Conservation (phyloP, 768 basidiomycete species). For the Tricholoma terreum region DNA sequence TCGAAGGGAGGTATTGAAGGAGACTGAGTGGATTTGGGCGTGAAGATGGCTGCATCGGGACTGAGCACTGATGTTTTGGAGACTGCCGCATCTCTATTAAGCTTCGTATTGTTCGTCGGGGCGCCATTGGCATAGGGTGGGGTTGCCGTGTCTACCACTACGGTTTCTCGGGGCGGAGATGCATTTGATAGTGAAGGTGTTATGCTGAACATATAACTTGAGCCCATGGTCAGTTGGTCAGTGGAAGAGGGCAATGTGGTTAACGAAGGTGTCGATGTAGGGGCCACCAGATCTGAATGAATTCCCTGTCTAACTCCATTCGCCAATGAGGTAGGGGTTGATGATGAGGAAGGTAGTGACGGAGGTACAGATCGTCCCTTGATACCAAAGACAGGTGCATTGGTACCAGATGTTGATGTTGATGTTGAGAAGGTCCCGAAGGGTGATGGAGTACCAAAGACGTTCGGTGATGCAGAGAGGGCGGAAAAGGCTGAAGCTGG, state of each 20-base stretch:
- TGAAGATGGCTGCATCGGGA: conserved; percentile 22
- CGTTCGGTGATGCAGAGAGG: conserved; percentile 36
- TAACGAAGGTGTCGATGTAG: not conserved
- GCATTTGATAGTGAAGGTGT: not conserved
- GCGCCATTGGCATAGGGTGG: not conserved
- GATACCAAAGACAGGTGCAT: conserved; percentile 15
- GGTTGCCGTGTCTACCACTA: not conserved
- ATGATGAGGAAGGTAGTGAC: conserved; percentile 7
- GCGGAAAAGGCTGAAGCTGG: conserved; percentile 37
- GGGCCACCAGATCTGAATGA: not conserved
- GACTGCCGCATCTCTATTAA: not conserved
- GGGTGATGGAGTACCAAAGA: conserved; percentile 33
- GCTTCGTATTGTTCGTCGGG: not conserved
- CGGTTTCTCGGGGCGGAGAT: not conserved
- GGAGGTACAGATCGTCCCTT: conserved; percentile 15
- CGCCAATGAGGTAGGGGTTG: not conserved
- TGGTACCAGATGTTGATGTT: conserved; percentile 11
- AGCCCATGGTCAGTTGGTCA: not conserved
- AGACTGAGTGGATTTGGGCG: conserved; percentile 11
- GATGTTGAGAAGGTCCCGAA: conserved; percentile 30
- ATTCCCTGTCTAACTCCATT: not conserved
- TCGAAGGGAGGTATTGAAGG: conserved; percentile 3
- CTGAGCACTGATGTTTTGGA: conserved; percentile 9
- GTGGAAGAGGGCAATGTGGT: not conserved
- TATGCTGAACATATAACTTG: no score